A percentile compares a stretch with the other conserved stretches of the same genome.
Conservation (phyloP, 2,329 filamentous ascomycete genomes). For the Sclerotinia spermophila region DNA sequence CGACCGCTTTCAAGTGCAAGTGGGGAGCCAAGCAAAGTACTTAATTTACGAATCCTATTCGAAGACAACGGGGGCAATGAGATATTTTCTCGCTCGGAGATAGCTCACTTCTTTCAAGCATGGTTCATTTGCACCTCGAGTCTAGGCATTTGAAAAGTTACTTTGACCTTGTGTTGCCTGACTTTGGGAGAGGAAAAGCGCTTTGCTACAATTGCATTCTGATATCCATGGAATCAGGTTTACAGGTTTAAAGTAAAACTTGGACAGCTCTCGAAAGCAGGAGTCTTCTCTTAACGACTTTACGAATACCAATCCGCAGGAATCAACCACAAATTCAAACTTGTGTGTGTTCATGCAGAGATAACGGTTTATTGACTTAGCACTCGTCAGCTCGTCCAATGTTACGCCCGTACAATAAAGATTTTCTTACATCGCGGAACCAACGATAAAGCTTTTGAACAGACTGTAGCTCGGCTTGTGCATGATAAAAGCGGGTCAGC, state of each 20-base stretch:
- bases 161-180: neutral
- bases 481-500: constrained; percentile 2
- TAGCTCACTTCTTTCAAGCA: neutral
- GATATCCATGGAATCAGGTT: neutral
- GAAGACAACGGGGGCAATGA: neutral
- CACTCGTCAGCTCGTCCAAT: neutral
- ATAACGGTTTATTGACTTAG: neutral
- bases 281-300: neutral
- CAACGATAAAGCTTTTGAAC: neutral
- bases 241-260: neutral
- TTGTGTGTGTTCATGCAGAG: neutral
- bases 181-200: neutral
- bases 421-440: neutral
- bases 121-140: neutral
- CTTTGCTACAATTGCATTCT: neutral
- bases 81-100: neutral
- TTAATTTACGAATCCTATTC: neutral
- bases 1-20: neutral
- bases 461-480: constrained; percentile 8
- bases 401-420: neutral
- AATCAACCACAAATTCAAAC: neutral
- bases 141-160: neutral
- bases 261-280: neutral
- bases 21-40: neutral
- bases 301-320: neutral